Evolutionary conservation across 495 filamentous ascomycete species (phyloP).

Genomic region (Mytilinidion resinicola): DNA sequence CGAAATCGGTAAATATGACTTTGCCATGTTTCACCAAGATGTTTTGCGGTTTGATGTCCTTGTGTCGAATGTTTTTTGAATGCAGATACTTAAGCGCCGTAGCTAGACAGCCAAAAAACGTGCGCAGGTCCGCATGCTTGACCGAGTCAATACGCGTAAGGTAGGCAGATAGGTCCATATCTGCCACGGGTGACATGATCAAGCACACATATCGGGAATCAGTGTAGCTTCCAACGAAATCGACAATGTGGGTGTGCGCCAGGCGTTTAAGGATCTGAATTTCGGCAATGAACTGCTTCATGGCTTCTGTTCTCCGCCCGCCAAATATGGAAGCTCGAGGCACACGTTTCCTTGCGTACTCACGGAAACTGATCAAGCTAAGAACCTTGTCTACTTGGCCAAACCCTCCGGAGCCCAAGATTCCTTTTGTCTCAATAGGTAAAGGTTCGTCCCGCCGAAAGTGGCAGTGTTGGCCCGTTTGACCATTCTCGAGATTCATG

Average conservation of each 20-base stretch:
- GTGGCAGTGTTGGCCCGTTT: slow-evolving; percentile 4
- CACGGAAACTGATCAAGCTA: slow-evolving; percentile 13
- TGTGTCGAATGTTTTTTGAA: slow-evolving; percentile 33
- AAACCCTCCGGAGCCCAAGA: slow-evolving; percentile 15
- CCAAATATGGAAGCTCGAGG: slow-evolving; percentile 4
- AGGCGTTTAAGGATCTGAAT: slow-evolving; percentile 20
- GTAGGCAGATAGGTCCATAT: slow-evolving; percentile 28
- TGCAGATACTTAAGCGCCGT: slow-evolving; percentile 37
- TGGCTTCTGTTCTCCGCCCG: neutral
- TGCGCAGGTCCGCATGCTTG: slow-evolving; percentile 14
- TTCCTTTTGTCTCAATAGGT: slow-evolving; percentile 10
- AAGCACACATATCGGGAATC: slow-evolving; percentile 32
- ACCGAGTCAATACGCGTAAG: neutral
- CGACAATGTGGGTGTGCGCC: slow-evolving; percentile 18
- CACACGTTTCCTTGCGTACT: slow-evolving; percentile 21
- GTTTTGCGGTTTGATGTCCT: slow-evolving; percentile 43
- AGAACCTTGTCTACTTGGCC: slow-evolving; percentile 17
- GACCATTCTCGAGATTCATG: slow-evolving; percentile 17
- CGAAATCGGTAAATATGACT: slow-evolving; percentile 41
- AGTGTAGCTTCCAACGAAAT: slow-evolving; percentile 33
- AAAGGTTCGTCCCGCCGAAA: slow-evolving; percentile 13
- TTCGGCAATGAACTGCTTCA: slow-evolving; percentile 11
- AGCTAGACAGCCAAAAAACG: slow-evolving; percentile 40
- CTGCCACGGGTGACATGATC: slow-evolving; percentile 33
- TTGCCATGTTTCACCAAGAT: slow-evolving; percentile 34